Evolutionary conservation across 1,284 basidiomycete genomes (phyloP).

Genomic region (Coriolopsis trogii): DNA sequence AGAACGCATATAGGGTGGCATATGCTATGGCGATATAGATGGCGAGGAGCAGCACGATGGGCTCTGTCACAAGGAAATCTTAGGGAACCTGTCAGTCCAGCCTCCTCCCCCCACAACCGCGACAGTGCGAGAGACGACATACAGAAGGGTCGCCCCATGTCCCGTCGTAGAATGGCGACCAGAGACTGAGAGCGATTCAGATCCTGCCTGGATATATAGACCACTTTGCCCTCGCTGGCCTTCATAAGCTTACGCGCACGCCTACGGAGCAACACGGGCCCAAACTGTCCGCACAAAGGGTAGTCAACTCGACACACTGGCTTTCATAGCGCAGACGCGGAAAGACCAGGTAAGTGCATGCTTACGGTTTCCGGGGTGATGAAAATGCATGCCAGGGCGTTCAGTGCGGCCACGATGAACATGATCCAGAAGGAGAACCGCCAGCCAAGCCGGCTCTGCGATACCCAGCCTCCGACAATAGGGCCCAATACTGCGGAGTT

Average conservation of each 20-base stretch:
- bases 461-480: conserved; percentile 65
- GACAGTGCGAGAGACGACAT: conserved; percentile 22
- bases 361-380: conserved; percentile 54
- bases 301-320: not conserved
- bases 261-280: conserved; percentile 65
- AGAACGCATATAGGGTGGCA: conserved; percentile 58
- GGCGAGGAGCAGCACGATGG: conserved; percentile 68
- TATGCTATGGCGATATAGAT: conserved; percentile 74
- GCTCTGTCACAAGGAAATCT: conserved; percentile 70
- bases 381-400: conserved; percentile 48
- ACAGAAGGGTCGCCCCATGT: conserved; percentile 66
- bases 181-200: conserved; percentile 47
- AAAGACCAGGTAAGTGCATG: not conserved
- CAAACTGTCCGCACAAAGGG: conserved; percentile 46
- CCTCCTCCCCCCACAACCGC: not conserved
- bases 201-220: conserved; percentile 62
- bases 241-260: conserved; percentile 53
- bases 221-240: conserved; percentile 44
- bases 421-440: conserved; percentile 77
- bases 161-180: conserved; percentile 41
- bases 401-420: conserved; percentile 56
- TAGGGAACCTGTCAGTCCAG: not conserved
- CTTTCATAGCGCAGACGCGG: not conserved
- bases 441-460: conserved; percentile 58
- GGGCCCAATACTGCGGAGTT: conserved; percentile 56